Base-by-base conservation (phyloP, 108 stramenopile genomes). In the Skeletonema tropicum region DNA sequence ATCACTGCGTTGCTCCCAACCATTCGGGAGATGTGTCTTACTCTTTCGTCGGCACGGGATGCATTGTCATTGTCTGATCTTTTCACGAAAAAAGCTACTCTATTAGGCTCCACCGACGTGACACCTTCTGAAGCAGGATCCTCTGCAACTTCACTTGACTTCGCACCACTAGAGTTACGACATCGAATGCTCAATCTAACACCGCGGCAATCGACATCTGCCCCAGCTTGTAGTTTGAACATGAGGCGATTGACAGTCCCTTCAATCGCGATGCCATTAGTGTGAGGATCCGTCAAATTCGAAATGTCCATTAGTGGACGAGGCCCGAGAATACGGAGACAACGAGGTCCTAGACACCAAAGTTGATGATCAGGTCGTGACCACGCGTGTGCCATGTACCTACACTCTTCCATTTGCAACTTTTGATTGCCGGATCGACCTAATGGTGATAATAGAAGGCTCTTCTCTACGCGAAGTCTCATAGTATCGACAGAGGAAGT, bases 171-270 rank as follows among this genome's bases (percentile, higher is more conserved):
- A 4, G 73, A 70, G 59, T 55, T 55, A 23, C 52, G 52, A 55
- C 79, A 76, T 38, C 55, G 66, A 13, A 84, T 35, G n/a, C 71
- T 73, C 48, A 90, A 71, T 52, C 79, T 85, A 26, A 93, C 61
- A 42, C 90, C 73, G n/a, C 31, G 41, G 42, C 92, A 95, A 46
- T 68, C 42, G 46, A 92, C 90, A 39, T 71, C 58, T 3, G 32
- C 49, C 15, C 83, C 90, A 8, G 92, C 87, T 61, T 82, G 26
- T 7, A 95, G 60, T 42, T 75, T 76, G 9, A 93, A 83, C 11
- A 93, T 45, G 57, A 91, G 76, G 13, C 94, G 85, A 76, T 95
- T 95, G 39, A 95, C 87, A n/a, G 92, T 93, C 11, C 94, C 94
- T 79, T 93, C 90, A 49, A 93, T 64, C 7, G 75, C 89, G 33